These are phyloP conservation scores for Nemania abortiva DNA, from an alignment of 2,329 filamentous ascomycete genomes.

Conservation along the genomic window DNA sequence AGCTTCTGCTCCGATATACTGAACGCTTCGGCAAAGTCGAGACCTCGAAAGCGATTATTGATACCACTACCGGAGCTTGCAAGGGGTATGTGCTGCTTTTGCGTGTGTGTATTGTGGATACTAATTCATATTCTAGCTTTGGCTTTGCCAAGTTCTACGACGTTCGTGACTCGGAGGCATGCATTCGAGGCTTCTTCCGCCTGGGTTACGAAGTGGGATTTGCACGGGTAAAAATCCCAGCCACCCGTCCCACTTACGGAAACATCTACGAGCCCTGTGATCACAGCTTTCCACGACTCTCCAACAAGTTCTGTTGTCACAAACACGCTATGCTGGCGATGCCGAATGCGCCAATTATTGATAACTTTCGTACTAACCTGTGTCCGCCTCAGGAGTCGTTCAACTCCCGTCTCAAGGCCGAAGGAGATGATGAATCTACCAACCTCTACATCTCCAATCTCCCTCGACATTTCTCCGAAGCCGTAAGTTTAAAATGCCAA, in stretches of 20 bases:
- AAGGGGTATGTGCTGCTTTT: constrained; percentile 77
- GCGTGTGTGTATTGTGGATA: constrained; percentile 17
- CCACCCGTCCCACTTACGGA: constrained; percentile 23
- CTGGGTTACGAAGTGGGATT: constrained; percentile 98
- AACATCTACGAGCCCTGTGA: constrained; percentile 30
- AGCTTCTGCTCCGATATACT: constrained; percentile 84
- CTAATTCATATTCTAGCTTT: constrained; percentile 71
- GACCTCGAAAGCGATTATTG: constrained; percentile 98
- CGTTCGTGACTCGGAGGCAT: constrained; percentile 89
- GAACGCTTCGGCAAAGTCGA: constrained; percentile 92
- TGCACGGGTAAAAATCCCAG: constrained; percentile 75
- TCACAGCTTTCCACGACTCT: constrained; percentile 23
- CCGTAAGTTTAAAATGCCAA: constrained; percentile 66
- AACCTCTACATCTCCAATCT: constrained; percentile 99
- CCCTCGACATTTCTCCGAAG: constrained; percentile 90
- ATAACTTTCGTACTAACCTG: constrained; percentile 39
- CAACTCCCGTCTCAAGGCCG: constrained; percentile 96
- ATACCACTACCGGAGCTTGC: constrained; percentile 91
- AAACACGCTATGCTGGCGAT: constrained; percentile 40
- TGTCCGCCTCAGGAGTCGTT: constrained; percentile 81
- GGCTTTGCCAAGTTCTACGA: constrained; percentile 97
- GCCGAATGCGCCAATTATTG: constrained; percentile 25
- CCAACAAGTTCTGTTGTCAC: constrained; percentile 36
- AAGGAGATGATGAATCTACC: constrained; percentile 88
- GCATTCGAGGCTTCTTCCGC: constrained; percentile 94